These are phyloP conservation scores for Closterium sp. DNA, from an alignment of 139 green algal species.

Conservation along the genomic window DNA sequence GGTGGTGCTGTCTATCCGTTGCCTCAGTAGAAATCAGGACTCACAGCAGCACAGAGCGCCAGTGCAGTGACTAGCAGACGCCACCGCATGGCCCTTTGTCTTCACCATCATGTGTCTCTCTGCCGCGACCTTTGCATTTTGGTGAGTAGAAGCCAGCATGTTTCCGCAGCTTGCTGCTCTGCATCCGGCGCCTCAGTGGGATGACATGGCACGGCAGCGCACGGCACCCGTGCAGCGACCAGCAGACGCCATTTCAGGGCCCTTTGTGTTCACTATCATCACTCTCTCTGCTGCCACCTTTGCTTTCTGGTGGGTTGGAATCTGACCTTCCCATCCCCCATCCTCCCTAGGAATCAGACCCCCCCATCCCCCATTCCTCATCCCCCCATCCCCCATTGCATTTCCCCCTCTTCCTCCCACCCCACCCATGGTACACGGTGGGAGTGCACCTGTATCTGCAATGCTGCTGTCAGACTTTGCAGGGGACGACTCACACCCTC, in stretches of 20 bases:
- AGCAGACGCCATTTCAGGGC: too few species aligned
- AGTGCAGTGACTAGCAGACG: constrained; percentile 62
- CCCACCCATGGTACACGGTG: not conserved
- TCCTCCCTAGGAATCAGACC: too few species aligned
- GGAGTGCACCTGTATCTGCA: constrained; percentile 33
- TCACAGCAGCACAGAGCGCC: constrained; percentile 94
- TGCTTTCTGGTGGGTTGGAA: constrained; percentile 61
- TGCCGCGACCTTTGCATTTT: constrained; percentile 73
- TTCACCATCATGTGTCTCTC: constrained; percentile 77
- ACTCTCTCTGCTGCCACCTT: constrained; percentile 73
- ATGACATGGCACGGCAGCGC: too few species aligned
- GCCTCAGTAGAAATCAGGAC: constrained; percentile 56
- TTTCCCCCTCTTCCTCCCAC: too few species aligned
- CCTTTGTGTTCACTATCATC: too few species aligned
- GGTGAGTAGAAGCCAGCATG: constrained; percentile 54
- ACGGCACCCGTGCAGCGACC: too few species aligned
- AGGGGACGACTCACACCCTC: constrained; percentile 42
- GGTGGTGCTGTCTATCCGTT: too few species aligned
- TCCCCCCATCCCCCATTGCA: too few species aligned
- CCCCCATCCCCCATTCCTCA: too few species aligned
- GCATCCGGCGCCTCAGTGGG: too few species aligned
- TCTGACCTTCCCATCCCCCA: too few species aligned
- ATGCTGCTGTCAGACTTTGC: constrained; percentile 33
- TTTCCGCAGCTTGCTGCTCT: too few species aligned
- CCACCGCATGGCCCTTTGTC: constrained; percentile 20